phyloP scores from a whole-genome alignment of 371 early-diverging fungal genomes.

The Smittium mucronatum region DNA sequence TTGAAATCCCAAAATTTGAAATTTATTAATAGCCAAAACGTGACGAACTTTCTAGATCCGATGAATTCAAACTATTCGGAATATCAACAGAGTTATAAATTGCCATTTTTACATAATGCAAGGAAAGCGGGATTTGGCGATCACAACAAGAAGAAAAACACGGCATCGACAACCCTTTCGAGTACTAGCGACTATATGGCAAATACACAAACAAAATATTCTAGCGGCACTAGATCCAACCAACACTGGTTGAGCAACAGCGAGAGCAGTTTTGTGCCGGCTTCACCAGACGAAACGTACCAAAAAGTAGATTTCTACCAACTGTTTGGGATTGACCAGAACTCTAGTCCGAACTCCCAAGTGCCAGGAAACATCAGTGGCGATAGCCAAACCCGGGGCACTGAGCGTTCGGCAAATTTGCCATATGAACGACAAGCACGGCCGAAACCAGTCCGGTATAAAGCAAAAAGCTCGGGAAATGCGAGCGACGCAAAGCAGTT shows the following conservation, averaged over 20 bases:
- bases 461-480: not conserved
- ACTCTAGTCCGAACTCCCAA: too few species aligned
- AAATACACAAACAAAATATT: too few species aligned
- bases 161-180: too few species aligned
- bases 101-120: not conserved
- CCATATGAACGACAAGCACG: not conserved
- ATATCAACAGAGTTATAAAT: not conserved
- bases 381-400: not conserved
- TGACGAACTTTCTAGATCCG: not conserved
- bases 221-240: too few species aligned
- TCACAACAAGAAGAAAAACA: not conserved
- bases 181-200: too few species aligned
- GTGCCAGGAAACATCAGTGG: not conserved
- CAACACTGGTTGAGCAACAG: not conserved
- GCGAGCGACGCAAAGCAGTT: not conserved
- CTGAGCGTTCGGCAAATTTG: not conserved
- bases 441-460: not conserved
- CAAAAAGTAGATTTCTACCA: too few species aligned
- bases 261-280: not conserved
- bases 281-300: not conserved
- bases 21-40: not conserved
- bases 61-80: not conserved
- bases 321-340: not conserved
- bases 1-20: not conserved
- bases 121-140: too few species aligned